Evolutionary conservation across 1,139 yeast species (phyloP), one percentile per base, ranked within the genome.

Genomic region (Saccharomycopsis phalli): DNA sequence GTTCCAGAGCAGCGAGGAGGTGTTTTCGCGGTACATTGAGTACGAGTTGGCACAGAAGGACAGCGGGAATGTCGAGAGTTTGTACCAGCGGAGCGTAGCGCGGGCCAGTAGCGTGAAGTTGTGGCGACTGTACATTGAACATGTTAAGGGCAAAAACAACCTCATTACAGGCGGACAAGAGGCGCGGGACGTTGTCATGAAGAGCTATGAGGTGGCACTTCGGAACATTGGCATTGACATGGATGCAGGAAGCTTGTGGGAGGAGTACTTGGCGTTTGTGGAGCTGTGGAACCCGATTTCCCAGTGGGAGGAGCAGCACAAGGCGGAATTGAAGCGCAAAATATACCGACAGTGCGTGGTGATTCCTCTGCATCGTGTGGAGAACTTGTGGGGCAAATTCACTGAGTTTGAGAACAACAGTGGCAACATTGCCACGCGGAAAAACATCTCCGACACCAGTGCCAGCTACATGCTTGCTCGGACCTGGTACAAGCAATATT

Each of bases 401-500:
- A 80, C 84, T 25, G 66, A 70, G 46, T 91, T 94, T 78, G 97
- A 91, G 58, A 82, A 78, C 50, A 81, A 76, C 36, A 62, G 80
- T 17, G 82, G 80, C 54, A 68, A 81, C 23, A 65, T 79, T 20
- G 82, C 93, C 4, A 93, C 96, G 2, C 74, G 94, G 53, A 86
- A 86, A 57, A 80, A 81, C 55, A 77, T 88, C 44, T 79, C 83
- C 31, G 97, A 88, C 51, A 71, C 76, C 48, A 81, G 94, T 13
- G 77, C 86, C 2, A 81, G 76, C n/a, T 91, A 87, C 56, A 84
- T 88, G 95, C 76, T 75, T 47, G 93, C 95, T 1, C 69, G 96
- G 50, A 74, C 94, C 0, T 69, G 84, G 63, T 74, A 76, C 47
- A 76, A 75, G 31, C 95, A 86, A 54, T 75, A 87, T 71, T 69